Conservation (phyloP, 2,329 filamentous ascomycete genomes). For the Stylonectria norvegica region DNA sequence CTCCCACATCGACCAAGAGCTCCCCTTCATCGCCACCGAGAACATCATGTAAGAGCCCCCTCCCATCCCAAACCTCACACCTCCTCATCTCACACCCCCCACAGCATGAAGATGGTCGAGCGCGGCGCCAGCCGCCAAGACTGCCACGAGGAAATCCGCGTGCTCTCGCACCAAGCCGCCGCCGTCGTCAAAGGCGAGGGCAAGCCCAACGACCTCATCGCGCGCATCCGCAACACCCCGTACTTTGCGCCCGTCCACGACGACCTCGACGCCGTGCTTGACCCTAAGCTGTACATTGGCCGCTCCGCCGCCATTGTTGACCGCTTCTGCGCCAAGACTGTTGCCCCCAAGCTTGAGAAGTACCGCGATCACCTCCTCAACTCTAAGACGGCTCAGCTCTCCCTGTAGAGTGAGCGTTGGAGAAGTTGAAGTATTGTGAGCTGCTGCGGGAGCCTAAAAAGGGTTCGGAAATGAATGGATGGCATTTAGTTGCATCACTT, state of each 20-base stretch:
- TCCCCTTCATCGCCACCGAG: slow-evolving; percentile 19
- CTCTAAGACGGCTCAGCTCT: not conserved
- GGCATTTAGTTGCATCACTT: too few relatives aligned
- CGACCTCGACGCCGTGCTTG: slow-evolving; percentile 17
- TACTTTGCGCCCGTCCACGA: slow-evolving; percentile 19
- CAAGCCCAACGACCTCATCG: slow-evolving; percentile 19
- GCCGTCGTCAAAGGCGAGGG: slow-evolving; percentile 16
- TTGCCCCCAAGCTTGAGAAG: not conserved
- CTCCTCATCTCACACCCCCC: not conserved
- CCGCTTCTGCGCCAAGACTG: not conserved
- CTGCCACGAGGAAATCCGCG: slow-evolving; percentile 18
- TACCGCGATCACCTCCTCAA: not conserved
- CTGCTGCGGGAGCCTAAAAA: too few relatives aligned
- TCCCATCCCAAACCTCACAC: not conserved
- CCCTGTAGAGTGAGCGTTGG: too few relatives aligned
- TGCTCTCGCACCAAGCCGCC: slow-evolving; percentile 17
- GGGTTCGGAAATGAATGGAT: too few relatives aligned
- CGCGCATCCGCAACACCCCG: slow-evolving; percentile 17
- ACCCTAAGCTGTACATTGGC: slow-evolving; percentile 14
- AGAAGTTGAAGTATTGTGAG: too few relatives aligned
- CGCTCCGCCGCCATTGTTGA: slow-evolving; percentile 1
- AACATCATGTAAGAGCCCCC: slow-evolving; percentile 1
- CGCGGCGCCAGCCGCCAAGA: slow-evolving; percentile 18
- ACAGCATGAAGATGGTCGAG: slow-evolving; percentile 16
- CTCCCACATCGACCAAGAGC: slow-evolving; percentile 9